Percentiles rank a stretch among this genome's conserved stretches.
phyloP scores from a whole-genome alignment of 306 rosid species.

The Mucuna pruriens region DNA sequence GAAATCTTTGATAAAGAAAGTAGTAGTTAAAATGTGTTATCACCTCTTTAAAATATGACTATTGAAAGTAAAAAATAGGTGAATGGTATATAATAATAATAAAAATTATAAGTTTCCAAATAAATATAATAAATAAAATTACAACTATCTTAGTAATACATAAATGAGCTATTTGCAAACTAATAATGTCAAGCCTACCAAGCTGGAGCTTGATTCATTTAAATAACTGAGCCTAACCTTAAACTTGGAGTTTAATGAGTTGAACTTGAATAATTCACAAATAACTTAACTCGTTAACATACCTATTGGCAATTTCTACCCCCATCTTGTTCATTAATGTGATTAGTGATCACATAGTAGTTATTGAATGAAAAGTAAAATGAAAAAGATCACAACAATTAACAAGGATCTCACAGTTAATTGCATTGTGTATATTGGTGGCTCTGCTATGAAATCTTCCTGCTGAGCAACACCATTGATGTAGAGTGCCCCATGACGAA shows the following conservation, averaged over 20 bases:
- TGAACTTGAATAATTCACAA: not conserved
- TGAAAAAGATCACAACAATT: constrained; percentile 8
- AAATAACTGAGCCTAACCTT: not conserved
- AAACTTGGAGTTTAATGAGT: not conserved
- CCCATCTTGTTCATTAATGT: constrained; percentile 10
- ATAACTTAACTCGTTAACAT: not conserved
- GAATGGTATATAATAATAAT: not conserved
- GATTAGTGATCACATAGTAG: not conserved
- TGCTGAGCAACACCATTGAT: constrained; percentile 69
- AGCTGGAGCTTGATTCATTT: not conserved
- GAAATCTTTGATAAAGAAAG: not conserved
- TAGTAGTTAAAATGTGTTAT: not conserved
- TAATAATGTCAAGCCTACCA: not conserved
- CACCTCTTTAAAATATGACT: not conserved
- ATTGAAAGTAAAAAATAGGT: not conserved
- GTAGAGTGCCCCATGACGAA: constrained; percentile 66
- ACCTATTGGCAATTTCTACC: not conserved
- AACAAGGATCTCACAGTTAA: constrained; percentile 57
- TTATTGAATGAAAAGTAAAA: constrained; percentile 23
- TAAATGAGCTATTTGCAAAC: not conserved
- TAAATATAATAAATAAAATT: not conserved
- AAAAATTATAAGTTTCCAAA: not conserved
- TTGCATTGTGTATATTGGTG: constrained; percentile 53
- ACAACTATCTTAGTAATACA: not conserved
- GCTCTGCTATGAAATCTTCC: constrained; percentile 72